phyloP scores from a whole-genome alignment of 2,329 filamentous ascomycete species.

The Botrytis porri region DNA sequence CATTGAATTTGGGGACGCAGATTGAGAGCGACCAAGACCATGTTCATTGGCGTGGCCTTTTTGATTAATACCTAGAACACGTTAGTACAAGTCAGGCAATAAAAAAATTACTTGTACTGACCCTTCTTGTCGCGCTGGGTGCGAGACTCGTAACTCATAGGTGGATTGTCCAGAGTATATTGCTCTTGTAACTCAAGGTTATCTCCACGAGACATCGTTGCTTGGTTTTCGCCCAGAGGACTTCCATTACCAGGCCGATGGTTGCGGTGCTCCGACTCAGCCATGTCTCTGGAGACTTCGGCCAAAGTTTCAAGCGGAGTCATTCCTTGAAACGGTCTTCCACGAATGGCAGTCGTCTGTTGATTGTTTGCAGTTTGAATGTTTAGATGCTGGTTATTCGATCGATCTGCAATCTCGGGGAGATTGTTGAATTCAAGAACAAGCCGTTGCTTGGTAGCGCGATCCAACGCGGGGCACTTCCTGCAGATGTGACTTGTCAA shows the following conservation, averaged over 20 bases:
- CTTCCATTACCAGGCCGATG: conserved; percentile 49
- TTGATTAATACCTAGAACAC: conserved; percentile 2
- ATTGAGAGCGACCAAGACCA: conserved; percentile 25
- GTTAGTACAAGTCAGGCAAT: background rate
- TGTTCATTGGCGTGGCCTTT: background rate
- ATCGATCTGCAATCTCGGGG: conserved; percentile 47
- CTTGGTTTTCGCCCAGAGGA: conserved; percentile 30
- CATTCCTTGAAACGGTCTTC: conserved; percentile 48
- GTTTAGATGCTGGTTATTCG: conserved; percentile 37
- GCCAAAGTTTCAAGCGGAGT: conserved; percentile 83
- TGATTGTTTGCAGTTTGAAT: conserved; percentile 25
- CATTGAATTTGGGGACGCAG: conserved; percentile 33
- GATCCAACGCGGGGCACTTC: conserved; percentile 76
- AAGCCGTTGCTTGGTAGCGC: conserved; percentile 72
- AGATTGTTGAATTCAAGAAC: conserved; percentile 71
- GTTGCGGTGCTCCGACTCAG: conserved; percentile 60
- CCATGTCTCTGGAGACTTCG: conserved; percentile 80
- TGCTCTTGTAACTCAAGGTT: conserved; percentile 56
- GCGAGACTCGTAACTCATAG: conserved; percentile 48
- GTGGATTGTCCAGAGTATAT: conserved; percentile 56
- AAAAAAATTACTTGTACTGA: conserved; percentile 31
- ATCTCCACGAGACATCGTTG: conserved; percentile 29
- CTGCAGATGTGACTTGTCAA: conserved; percentile 79
- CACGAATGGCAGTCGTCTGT: background rate
- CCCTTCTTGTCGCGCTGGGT: conserved; percentile 41